Evolutionary conservation across 768 basidiomycete species (phyloP), one percentile per base, ranked within the genome.

Genomic region (Leccinum disarticulatum): DNA sequence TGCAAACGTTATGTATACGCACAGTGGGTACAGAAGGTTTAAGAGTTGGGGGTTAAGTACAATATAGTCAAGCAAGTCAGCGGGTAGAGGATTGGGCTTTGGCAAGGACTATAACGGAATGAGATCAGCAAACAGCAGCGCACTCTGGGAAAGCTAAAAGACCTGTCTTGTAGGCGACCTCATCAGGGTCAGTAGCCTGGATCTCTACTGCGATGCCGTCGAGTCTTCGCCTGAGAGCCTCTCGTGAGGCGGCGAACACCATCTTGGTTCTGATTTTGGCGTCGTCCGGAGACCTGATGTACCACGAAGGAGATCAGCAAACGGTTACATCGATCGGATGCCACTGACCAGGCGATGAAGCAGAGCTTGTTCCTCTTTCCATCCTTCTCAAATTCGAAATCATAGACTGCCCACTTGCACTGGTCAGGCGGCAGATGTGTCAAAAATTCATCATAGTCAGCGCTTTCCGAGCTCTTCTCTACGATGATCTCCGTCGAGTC

Each of bases 251-350:
- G n/a, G 96, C 90, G 75, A 83, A 90, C 66, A 97, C 70, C 95
- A 98, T 98, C 88, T 95, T 98, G 71, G 82, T 76, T 78, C 87
- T 95, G 74, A 96, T 80, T 79, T 85, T 90, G 48, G 94, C 87
- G 22, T 71, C 73, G 68, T 97, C 95, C 61, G 97, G 95, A 17
- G 87, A 81, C 96, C 96, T 98, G 69, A 28, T 46, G 33, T 52
- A 3, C 17, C 6, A 30, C 17, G 36, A 19, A 11, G 30, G 19
- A 22, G 8, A 52, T 19, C 7, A 35, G 27, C 28, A 2, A 43
- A 46, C 33, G 10, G 17, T 38, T 4, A 7, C 13, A 19, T 46
- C 3, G 30, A 51, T n/a, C 11, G 25, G 41, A 60, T 49, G 61
- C 61, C 15, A 84, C 90, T 74, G 72, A 97, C 96, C 97, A 99